Evolutionary conservation across 1,139 yeast genomes (phyloP).

Genomic region (Saccharomyces hybrid): DNA sequence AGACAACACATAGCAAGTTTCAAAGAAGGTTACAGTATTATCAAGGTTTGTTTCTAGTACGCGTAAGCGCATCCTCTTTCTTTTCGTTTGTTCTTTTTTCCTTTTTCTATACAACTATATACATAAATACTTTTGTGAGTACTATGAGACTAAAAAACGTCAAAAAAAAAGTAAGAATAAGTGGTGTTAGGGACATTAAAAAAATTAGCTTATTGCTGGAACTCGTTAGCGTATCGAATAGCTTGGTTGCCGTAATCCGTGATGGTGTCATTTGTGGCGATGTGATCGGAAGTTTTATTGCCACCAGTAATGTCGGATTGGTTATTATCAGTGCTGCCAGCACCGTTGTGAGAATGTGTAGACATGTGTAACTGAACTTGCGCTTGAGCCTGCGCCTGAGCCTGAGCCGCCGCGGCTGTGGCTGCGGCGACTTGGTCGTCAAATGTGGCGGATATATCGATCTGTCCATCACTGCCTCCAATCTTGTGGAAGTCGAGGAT

Average conservation of each 20-base stretch:
- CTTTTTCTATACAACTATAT: background rate
- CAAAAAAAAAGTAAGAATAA: background rate
- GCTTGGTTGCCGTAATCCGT: conserved; percentile 24
- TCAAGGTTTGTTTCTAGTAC: background rate
- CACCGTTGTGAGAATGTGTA: background rate
- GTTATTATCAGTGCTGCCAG: conserved; percentile 1
- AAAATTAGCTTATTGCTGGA: conserved; percentile 16
- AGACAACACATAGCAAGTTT: no score
- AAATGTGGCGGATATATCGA: conserved; percentile 30
- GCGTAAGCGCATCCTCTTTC: no score
- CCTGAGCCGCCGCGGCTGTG: conserved; percentile 31
- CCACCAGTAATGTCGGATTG: conserved; percentile 1
- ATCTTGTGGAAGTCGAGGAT: conserved; percentile 80
- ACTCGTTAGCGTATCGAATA: conserved; percentile 29
- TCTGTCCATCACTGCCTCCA: conserved; percentile 30
- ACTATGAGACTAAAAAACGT: background rate
- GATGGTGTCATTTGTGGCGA: no score
- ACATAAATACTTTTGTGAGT: background rate
- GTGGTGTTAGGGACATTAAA: background rate
- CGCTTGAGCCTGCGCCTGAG: conserved; percentile 27
- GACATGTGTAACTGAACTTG: conserved; percentile 10
- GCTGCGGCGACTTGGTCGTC: conserved; percentile 33
- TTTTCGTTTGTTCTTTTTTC: background rate
- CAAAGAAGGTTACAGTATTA: no score
- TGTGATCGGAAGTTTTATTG: background rate